Evolutionary conservation across 179 eudicot genomes (phyloP).

Genomic region (Spergularia azorica): DNA sequence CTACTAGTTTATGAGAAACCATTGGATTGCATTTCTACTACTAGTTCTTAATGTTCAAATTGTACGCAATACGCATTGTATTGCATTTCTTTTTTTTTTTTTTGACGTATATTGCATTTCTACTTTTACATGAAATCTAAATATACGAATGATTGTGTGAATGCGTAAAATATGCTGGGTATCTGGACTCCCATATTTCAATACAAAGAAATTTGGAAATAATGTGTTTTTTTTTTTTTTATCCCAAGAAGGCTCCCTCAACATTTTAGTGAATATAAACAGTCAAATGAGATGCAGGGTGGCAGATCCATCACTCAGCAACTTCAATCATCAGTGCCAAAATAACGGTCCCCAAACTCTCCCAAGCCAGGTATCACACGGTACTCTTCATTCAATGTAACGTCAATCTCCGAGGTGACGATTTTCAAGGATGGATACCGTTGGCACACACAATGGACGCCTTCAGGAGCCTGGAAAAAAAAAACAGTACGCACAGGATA

Average conservation of each 20-base stretch:
- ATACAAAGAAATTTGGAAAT: neutral
- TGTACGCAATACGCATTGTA: no score
- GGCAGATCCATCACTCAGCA: neutral
- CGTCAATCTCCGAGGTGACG: constrained; percentile 96
- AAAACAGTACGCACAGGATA: neutral
- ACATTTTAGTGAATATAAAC: neutral
- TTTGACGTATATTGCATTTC: no score
- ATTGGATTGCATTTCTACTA: no score
- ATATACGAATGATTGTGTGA: no score
- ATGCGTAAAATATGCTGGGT: no score
- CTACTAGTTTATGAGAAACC: no score
- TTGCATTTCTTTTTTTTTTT: no score
- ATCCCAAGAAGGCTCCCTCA: constrained; percentile 11
- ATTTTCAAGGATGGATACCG: constrained; percentile 86
- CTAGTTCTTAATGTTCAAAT: no score
- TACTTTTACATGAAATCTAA: no score
- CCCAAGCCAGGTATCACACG: constrained; percentile 98
- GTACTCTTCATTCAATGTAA: constrained; percentile 69
- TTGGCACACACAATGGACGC: constrained; percentile 79
- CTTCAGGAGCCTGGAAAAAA: constrained; percentile 84
- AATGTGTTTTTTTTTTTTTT: neutral
- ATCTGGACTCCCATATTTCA: neutral
- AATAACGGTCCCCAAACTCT: constrained; percentile 97
- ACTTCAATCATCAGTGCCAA: constrained; percentile 87
- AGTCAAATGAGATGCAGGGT: neutral